These are phyloP conservation scores for Tuber indicum DNA, from an alignment of 495 filamentous ascomycete species.

Conservation along the genomic window DNA sequence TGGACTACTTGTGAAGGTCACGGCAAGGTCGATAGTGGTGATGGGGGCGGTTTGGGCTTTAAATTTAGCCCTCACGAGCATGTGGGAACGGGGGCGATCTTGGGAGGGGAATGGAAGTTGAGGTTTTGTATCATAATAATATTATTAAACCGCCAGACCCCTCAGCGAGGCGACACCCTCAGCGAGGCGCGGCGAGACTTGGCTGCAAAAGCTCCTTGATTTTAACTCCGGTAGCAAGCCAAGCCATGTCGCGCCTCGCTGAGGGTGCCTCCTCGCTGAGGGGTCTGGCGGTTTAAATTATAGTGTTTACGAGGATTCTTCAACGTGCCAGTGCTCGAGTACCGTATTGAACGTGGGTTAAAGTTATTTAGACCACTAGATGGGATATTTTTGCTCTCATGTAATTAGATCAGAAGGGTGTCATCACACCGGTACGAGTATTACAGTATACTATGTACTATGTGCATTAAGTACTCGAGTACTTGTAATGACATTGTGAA, in stretches of 20 bases:
- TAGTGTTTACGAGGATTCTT: neutral
- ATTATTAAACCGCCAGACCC: too few relatives aligned
- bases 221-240: too few relatives aligned
- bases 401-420: neutral
- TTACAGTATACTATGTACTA: too few relatives aligned
- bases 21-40: neutral
- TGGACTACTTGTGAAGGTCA: neutral
- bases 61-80: neutral
- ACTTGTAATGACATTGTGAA: too few relatives aligned
- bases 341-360: neutral
- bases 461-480: too few relatives aligned
- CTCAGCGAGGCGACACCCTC: too few relatives aligned
- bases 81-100: neutral
- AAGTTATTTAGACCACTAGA: neutral
- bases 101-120: neutral
- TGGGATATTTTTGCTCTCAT: neutral
- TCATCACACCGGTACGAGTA: neutral
- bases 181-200: too few relatives aligned
- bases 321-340: neutral
- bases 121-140: neutral
- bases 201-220: too few relatives aligned
- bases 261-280: too few relatives aligned
- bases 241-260: too few relatives aligned
- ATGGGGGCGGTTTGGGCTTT: neutral
- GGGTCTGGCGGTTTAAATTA: too few relatives aligned